Base-by-base conservation (phyloP, 805 yeast genomes). In the Yamadazyma paraphyllophila region DNA sequence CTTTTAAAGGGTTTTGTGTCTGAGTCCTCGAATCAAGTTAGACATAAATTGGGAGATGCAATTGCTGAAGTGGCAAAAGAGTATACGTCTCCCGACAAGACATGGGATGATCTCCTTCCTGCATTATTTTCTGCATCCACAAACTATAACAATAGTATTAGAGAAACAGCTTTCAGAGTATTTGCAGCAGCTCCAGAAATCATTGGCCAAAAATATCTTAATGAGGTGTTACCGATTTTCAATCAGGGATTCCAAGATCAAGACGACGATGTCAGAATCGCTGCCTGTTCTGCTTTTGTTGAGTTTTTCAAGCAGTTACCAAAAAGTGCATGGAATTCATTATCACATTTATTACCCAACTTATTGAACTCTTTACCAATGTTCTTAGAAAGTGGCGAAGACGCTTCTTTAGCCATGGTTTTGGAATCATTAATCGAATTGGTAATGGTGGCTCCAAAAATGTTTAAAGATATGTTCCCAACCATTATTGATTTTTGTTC, bases 31-130 rank as follows among this genome's bases (percentile, higher is more conserved):
- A 81, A 80, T 50, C 80, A 79, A 51, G 89, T 89, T 27, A 82
- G 97, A 61, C 97, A 92, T 65, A 94, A 92, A 61, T 71, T 94
- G 40, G 83, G 97, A 2, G 99, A 94, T 71, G 96, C 96, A 7
- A 85, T 94, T 39, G 88, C 97, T 1, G 98, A 91, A 66, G 80
- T 92, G 38, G 95, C 97, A 1, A 82, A 83, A 57, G 77, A 73
- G 39, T 85, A 81, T 47, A 83, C 79, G 11, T 57, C 69, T 3
- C 73, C 69, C 14, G 73, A 71, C 16, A 76, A 74, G 4, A 64
- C 72, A 4, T 92, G 99, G 99, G 80, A 83, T 12, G 91, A 88
- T 35, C 76, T 86, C 40, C 67, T 90, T 32, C 89, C 87, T 43
- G 81, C 89, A 0, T 71, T 92, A 33, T 78, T 88, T 50, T 80